phyloP scores from a whole-genome alignment of 2,329 filamentous ascomycete species.

The Leptographium flavum region DNA sequence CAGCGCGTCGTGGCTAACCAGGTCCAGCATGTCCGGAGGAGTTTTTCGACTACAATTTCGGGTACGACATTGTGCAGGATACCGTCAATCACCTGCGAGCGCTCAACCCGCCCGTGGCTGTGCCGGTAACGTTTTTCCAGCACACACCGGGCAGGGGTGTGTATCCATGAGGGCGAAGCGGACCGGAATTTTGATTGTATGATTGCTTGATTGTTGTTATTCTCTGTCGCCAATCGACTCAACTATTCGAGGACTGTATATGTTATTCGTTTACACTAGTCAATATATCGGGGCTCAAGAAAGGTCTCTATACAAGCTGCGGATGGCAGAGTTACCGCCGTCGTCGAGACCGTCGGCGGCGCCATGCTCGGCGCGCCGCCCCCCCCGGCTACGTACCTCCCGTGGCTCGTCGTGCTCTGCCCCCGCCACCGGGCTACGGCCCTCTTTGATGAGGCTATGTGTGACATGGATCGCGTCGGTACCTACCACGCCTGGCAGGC shows the following conservation, averaged over 20 bases:
- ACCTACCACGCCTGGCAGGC: conserved; percentile 48
- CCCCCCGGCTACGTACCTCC: conserved; percentile 52
- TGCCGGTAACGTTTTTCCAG: conserved; percentile 1
- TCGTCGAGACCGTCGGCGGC: neutral
- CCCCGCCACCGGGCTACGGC: conserved; percentile 57
- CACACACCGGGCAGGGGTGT: neutral
- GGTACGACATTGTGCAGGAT: conserved; percentile 1
- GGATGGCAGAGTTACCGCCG: too few species aligned
- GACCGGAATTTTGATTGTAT: too few species aligned
- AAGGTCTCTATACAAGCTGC: too few species aligned
- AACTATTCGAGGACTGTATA: too few species aligned
- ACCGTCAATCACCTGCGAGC: neutral
- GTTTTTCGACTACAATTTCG: conserved; percentile 2
- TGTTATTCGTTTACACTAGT: too few species aligned
- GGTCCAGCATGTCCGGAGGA: conserved; percentile 1
- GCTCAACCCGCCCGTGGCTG: neutral
- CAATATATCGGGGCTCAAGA: too few species aligned
- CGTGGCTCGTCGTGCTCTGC: conserved; percentile 53
- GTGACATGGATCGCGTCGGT: conserved; percentile 45
- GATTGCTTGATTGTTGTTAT: too few species aligned
- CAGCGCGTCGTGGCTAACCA: too few species aligned
- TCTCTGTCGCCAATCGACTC: too few species aligned
- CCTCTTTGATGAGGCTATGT: conserved; percentile 72
- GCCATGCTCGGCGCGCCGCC: conserved; percentile 43
- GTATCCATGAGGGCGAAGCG: too few species aligned